Base-by-base conservation (phyloP, 192 early-diverging fungal genomes). In the Backusella morwellensis region DNA sequence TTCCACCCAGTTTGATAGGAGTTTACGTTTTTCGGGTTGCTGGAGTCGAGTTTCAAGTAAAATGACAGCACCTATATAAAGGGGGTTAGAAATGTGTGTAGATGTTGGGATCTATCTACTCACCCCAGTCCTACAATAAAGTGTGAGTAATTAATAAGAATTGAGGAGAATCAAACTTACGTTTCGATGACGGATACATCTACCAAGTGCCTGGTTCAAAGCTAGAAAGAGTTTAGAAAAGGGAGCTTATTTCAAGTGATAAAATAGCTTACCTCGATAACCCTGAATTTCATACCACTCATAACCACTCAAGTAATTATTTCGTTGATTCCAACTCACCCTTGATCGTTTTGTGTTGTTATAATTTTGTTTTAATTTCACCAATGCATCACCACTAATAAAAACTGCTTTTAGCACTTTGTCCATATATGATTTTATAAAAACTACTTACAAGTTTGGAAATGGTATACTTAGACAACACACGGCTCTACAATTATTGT, bases 1-100 rank as follows among this genome's bases (percentile, higher is more conserved):
- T 63, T 26, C 21, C 9, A 94, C 88, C 94, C 94, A 95, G 26
- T 83, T 84, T 0, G 94, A 93, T n/a, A 95, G 80, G 32, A 83
- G 82, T 11, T 71, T 15, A 1, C 83, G 70, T 36, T 86, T 88
- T 12, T 81, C 68, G 0, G 77, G 38, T 34, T 84, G 81, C 0
- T 84, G 80, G 76, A 92, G 93, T 1, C 92, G 77, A 26, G 78
- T 59, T 44, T 88, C 86, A 3, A 85, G 50, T 7, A 93, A 73
- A 9, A 93, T 76, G 72, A 93, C 91, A 3, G 92, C 92, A 2
- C 92, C 92, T 59, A 54, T 8, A 32, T 38, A 38, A 38, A 38
- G 1, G 38, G 9, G 38, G 11, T 38, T 38, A 11, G 38, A 11
- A 32, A 9, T 38, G 8, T 2, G 1, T 38, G 11, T 38, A 38